Percentiles rank a stretch among this genome's conserved stretches.
phyloP scores from a whole-genome alignment of 75 land plant genomes.

The Cunninghamia lanceolata region DNA sequence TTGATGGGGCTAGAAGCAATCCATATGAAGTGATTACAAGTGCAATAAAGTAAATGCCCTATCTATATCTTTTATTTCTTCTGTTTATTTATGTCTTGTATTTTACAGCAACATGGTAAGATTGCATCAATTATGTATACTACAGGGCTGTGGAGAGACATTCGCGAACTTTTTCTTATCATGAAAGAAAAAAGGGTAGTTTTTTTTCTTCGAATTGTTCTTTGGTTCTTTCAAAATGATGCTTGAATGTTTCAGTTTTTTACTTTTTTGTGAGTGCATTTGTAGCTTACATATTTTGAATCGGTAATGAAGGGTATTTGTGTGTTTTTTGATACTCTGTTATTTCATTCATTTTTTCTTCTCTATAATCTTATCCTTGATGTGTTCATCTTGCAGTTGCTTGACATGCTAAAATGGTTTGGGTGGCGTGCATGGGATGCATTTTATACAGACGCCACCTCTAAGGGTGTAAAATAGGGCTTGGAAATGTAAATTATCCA shows the following conservation, averaged over 20 bases:
- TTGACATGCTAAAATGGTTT: conserved; percentile 90
- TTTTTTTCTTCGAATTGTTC: not conserved
- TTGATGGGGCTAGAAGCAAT: conserved; percentile 60
- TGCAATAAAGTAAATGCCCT: conserved; percentile 66
- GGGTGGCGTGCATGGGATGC: conserved; percentile 99
- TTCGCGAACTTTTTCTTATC: conserved; percentile 33
- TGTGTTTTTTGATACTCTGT: not conserved
- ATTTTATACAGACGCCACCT: conserved; percentile 83
- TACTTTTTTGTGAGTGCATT: not conserved
- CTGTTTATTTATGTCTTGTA: not conserved
- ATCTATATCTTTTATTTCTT: conserved; percentile 3
- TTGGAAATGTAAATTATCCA: conserved; percentile 51
- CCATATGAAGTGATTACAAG: conserved; percentile 83
- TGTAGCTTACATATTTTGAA: not conserved
- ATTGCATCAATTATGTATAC: not conserved
- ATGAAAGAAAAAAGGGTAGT: conserved; percentile 78
- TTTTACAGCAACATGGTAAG: not conserved
- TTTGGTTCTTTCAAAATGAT: not conserved
- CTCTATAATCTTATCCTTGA: not conserved
- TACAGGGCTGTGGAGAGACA: too few species aligned
- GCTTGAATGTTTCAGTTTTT: too few species aligned
- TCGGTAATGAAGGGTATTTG: not conserved
- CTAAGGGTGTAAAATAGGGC: conserved; percentile 78
- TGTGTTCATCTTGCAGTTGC: conserved; percentile 40
- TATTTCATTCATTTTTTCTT: not conserved